A percentile compares a stretch with the other conserved stretches of the same genome.
phyloP scores from a whole-genome alignment of 768 basidiomycete species.

The Podaxis sp. region DNA sequence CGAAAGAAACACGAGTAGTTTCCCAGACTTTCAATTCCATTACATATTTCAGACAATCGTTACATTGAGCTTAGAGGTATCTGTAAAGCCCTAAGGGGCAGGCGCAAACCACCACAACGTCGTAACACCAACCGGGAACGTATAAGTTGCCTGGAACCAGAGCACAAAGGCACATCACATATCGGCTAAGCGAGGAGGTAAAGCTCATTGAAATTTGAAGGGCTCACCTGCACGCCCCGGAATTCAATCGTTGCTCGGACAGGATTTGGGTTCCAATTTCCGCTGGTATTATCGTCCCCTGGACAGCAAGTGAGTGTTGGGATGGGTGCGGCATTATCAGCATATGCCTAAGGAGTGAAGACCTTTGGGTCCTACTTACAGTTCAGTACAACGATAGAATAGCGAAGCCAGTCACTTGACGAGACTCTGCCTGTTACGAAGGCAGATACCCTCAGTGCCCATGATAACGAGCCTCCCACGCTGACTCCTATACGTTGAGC shows the following conservation, averaged over 20 bases:
- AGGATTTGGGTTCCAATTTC: constrained; percentile 57
- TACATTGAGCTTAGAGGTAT: background rate
- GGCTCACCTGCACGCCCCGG: constrained; percentile 55
- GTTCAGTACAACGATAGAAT: constrained; percentile 75
- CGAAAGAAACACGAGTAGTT: background rate
- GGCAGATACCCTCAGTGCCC: constrained; percentile 65
- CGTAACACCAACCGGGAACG: constrained; percentile 76
- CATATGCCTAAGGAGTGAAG: background rate
- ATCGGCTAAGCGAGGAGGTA: background rate
- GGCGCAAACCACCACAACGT: constrained; percentile 53
- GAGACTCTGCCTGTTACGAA: constrained; percentile 59
- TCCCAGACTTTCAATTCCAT: background rate
- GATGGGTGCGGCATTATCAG: background rate
- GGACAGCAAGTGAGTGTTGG: background rate
- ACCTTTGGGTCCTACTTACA: constrained; percentile 34
- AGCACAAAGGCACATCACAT: background rate
- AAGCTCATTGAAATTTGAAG: background rate
- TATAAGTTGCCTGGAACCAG: constrained; percentile 54
- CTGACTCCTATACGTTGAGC: constrained; percentile 67
- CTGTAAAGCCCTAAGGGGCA: background rate
- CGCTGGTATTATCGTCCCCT: constrained; percentile 49
- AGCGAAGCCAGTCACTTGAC: constrained; percentile 58
- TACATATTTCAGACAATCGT: background rate
- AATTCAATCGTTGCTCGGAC: constrained; percentile 65
- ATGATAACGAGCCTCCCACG: constrained; percentile 54